Evolutionary conservation across 305 asterid genomes (phyloP).

Genomic region (Solanum chacoense): DNA sequence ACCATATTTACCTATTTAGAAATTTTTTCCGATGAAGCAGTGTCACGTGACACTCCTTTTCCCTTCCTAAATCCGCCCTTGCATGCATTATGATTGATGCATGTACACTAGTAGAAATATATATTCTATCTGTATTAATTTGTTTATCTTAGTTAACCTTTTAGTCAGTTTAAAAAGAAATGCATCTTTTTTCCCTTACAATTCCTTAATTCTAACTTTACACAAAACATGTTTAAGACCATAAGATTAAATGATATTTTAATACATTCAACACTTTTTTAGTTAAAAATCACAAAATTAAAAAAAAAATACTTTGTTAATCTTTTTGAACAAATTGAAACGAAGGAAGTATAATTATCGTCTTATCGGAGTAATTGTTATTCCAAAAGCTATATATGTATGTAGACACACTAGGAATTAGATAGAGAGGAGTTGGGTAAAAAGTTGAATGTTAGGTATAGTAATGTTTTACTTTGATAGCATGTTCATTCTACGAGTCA

Average conservation of each 20-base stretch:
- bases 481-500: neutral
- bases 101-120: neutral
- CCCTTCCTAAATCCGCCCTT: too few relatives aligned
- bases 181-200: neutral
- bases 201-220: neutral
- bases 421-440: neutral
- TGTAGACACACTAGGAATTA: neutral
- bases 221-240: neutral
- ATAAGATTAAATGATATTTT: neutral
- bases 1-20: too few relatives aligned
- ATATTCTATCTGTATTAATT: neutral
- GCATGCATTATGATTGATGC: neutral
- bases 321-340: neutral
- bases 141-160: neutral
- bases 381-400: neutral
- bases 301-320: too few relatives aligned
- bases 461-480: neutral
- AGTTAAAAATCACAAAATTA: neutral
- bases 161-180: neutral
- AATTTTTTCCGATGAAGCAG: too few relatives aligned
- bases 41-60: too few relatives aligned
- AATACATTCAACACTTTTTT: neutral
- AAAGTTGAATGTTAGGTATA: neutral
- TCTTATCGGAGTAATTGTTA: neutral
- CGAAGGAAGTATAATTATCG: neutral